Evolutionary conservation across 2,329 filamentous ascomycete genomes (phyloP).

Genomic region (Fusarium incarnatum): DNA sequence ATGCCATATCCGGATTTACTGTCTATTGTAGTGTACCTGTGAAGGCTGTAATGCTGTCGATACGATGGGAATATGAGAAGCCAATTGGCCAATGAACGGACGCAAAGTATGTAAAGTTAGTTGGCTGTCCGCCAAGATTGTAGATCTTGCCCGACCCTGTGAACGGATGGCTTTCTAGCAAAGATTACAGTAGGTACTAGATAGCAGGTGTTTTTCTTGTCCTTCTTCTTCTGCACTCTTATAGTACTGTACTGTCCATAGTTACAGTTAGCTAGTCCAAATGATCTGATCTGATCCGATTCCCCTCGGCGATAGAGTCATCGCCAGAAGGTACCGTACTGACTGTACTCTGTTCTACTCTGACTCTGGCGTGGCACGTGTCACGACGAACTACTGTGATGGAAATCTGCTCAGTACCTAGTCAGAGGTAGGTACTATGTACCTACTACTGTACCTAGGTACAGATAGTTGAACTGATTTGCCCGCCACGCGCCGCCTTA

Average conservation of each 20-base stretch:
- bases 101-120: background rate
- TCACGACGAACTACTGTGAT: constrained; percentile 7
- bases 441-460: too few relatives aligned
- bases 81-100: constrained; percentile 22
- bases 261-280: background rate
- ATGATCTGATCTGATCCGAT: background rate
- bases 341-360: background rate
- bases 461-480: constrained; percentile 13
- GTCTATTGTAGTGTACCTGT: background rate
- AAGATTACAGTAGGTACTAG: background rate
- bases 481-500: constrained; percentile 32
- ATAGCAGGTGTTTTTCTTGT: background rate
- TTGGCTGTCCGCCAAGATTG: background rate
- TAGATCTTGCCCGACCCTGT: constrained; percentile 8
- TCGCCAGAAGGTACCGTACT: background rate
- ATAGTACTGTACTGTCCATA: background rate
- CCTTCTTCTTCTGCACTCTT: background rate
- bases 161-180: background rate
- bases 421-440: too few relatives aligned
- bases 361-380: constrained; percentile 12
- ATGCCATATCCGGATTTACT: constrained; percentile 3
- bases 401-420: constrained; percentile 16
- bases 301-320: constrained; percentile 4
- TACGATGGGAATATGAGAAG: background rate
- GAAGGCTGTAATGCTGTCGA: background rate